Conservation (phyloP, 768 basidiomycete genomes). For the Calocera viscosa region DNA sequence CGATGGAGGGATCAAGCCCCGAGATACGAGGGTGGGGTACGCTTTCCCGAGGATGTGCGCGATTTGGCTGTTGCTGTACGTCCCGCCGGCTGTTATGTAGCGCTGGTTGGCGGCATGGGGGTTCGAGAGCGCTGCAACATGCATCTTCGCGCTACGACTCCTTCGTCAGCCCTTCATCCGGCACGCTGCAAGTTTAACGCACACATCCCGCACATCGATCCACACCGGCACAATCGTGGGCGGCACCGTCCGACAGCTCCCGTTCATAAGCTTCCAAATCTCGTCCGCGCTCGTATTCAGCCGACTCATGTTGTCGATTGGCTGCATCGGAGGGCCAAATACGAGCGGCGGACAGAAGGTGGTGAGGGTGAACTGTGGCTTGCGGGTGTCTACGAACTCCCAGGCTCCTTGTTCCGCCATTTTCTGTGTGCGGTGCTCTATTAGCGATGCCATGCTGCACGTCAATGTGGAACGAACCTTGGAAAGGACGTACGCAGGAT, state of each 20-base stretch:
- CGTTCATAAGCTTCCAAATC: conserved; percentile 10
- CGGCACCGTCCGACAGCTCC: background rate
- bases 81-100: conserved; percentile 12
- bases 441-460: background rate
- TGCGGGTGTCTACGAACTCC: conserved; percentile 13
- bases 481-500: background rate
- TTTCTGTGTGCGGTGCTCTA: conserved; percentile 8
- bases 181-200: background rate
- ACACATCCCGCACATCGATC: conserved; percentile 1
- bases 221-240: background rate
- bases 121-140: background rate
- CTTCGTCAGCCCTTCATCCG: no score
- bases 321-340: conserved; percentile 12
- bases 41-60: conserved; percentile 11
- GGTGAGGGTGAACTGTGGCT: conserved; percentile 12
- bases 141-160: background rate
- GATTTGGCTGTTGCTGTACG: conserved; percentile 11
- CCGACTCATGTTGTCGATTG: background rate
- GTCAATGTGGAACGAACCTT: background rate
- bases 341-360: conserved; percentile 14
- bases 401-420: conserved; percentile 21
- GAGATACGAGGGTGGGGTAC: conserved; percentile 4
- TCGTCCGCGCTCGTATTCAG: conserved; percentile 10
- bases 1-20: background rate
- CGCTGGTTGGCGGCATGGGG: conserved; percentile 10